Evolutionary conservation across 2,329 filamentous ascomycete species (phyloP).

Genomic region (Pyrenophora graminea): DNA sequence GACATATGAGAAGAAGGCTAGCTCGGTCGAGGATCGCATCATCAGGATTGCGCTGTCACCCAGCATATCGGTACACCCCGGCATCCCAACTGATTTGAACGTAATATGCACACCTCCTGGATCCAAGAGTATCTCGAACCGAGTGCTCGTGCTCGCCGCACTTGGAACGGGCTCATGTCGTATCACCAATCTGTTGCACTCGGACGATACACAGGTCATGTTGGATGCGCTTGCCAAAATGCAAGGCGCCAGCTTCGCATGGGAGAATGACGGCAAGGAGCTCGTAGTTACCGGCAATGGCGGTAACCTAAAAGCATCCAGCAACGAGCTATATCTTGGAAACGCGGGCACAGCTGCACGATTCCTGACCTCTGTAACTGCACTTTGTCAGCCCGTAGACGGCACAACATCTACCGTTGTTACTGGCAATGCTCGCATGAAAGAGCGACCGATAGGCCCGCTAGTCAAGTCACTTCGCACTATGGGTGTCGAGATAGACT

Average conservation of each 20-base stretch:
- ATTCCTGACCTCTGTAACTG: constrained; percentile 89
- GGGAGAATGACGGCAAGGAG: constrained; percentile 93
- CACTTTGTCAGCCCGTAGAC: constrained; percentile 71
- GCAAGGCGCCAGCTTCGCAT: constrained; percentile 84
- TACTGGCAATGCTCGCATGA: constrained; percentile 95
- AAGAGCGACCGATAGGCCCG: constrained; percentile 88
- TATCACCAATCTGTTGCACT: constrained; percentile 91
- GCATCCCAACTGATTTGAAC: constrained; percentile 66
- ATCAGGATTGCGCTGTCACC: constrained; percentile 84
- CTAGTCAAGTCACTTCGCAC: constrained; percentile 85
- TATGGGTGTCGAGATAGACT: constrained; percentile 87
- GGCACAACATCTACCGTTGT: constrained; percentile 72
- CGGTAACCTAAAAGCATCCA: constrained; percentile 77
- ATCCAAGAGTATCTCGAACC: constrained; percentile 97
- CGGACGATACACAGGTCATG: constrained; percentile 97
- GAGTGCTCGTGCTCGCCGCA: constrained; percentile 90
- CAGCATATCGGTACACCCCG: constrained; percentile 73
- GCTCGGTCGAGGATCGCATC: constrained; percentile 81
- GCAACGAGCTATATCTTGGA: constrained; percentile 82
- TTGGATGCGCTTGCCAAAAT: constrained; percentile 85
- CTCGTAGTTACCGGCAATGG: constrained; percentile 88
- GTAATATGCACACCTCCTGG: constrained; percentile 86
- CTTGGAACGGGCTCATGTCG: constrained; percentile 83
- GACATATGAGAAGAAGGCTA: constrained; percentile 85
- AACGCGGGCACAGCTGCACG: constrained; percentile 96